Base-by-base conservation (phyloP, 2,329 filamentous ascomycete genomes). In the Chaetomiaceae sp. region DNA sequence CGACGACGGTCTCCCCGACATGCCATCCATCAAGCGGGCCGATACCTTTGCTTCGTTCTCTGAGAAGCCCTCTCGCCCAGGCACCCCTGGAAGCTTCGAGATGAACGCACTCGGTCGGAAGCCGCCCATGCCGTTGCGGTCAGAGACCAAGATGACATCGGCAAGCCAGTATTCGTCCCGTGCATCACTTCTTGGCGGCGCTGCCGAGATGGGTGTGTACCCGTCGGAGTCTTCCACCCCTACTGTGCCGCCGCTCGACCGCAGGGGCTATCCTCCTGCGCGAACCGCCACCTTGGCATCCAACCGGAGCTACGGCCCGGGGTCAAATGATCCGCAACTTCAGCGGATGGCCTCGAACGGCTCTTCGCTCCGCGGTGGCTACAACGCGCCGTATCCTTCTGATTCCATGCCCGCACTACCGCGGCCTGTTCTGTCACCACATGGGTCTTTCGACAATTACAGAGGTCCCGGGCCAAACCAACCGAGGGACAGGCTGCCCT, bases 11-110 rank as follows among this genome's bases (percentile, higher is more conserved):
- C 72, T 79, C 53, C 76, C 77, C 44, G 67, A 67, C 43, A 83
- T 81, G 78, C 81, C 81, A n/a, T 71, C 81, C 14, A 61, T 85
- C 14, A 74, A 73, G 49, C 76, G 82, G 54, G 79, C 73, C 54
- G 81, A 85, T 30, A 86, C 82, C 2, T 76, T 77, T 60, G 63
- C 74, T 1, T 85, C 83, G 0, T 68, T 87, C 6, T 83, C 85
- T 0, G 65, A 73, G 3, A 87, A 88, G 63, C 72, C 73, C 3
- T 84, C 83, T 8, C 76, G 77, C 47, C 78, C 79, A 16, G 75
- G 70, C 47, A 83, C 79, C 1, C 75, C 78, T 3, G 71, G 70
- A 16, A 70, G 65, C 59, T 73, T 75, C 48, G 80, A 79, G 66
- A 75, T 79, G 55, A 76, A 68, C 55, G 70, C 70, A 37, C 69